These are phyloP conservation scores for Hypoxylon sp. DNA, from an alignment of 2,329 filamentous ascomycete species.

Conservation along the genomic window DNA sequence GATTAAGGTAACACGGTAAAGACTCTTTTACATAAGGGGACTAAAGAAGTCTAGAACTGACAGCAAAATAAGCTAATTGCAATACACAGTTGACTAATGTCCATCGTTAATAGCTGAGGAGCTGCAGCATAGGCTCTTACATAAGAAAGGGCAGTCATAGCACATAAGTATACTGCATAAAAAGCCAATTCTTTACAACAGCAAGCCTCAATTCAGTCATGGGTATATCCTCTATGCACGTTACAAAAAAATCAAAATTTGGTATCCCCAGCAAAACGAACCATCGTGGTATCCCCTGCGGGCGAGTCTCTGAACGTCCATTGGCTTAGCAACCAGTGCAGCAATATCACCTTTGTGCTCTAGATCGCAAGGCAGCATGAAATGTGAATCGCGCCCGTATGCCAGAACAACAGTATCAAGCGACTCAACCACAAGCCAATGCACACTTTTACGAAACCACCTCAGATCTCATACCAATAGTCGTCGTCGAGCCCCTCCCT, in stretches of 20 bases:
- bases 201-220: conserved; percentile 33
- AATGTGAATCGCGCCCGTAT: conserved; percentile 3
- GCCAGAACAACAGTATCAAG: background rate
- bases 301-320: conserved; percentile 33
- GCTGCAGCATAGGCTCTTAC: background rate
- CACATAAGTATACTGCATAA: conserved; percentile 1
- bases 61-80: too few relatives aligned
- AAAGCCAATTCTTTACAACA: conserved; percentile 12
- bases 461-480: conserved; percentile 87
- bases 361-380: conserved; percentile 19
- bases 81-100: background rate
- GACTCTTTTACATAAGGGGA: background rate
- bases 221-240: conserved; percentile 43
- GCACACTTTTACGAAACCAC: background rate
- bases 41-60: background rate
- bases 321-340: conserved; percentile 22
- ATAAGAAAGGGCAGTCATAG: background rate
- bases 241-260: conserved; percentile 34
- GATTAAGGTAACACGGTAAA: background rate
- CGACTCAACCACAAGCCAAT: background rate
- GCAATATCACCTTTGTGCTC: conserved; percentile 21
- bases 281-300: conserved; percentile 28
- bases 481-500: conserved; percentile 90
- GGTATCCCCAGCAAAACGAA: conserved; percentile 41
- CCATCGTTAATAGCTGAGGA: background rate